These are phyloP conservation scores for Urtica urens DNA, from an alignment of 306 rosid genomes.

Conservation along the genomic window DNA sequence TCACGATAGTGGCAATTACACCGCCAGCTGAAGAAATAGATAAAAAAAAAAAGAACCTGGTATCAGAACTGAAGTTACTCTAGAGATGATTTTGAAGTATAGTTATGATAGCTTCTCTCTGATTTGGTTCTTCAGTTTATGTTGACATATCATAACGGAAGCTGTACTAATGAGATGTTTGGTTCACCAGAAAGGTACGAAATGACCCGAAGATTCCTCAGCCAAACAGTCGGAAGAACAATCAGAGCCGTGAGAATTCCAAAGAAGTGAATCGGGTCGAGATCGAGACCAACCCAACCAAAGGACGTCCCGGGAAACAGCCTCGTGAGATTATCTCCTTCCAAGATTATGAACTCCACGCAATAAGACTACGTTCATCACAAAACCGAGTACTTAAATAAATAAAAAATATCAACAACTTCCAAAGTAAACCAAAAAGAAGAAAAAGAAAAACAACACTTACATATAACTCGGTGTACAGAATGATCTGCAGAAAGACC, in stretches of 20 bases:
- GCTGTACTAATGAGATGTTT: slow-evolving; percentile 7
- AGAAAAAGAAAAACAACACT: slow-evolving; percentile 27
- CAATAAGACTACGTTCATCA: slow-evolving; percentile 47
- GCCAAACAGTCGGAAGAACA: slow-evolving; percentile 77
- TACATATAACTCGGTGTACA: slow-evolving; percentile 69
- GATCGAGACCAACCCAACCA: slow-evolving; percentile 31
- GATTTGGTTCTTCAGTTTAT: no score
- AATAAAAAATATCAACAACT: no score
- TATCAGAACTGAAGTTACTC: no score
- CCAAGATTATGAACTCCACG: slow-evolving; percentile 69
- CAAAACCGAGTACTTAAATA: no score
- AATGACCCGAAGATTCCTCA: slow-evolving; percentile 59
- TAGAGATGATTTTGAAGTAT: no score
- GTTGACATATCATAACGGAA: no score
- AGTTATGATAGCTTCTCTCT: no score
- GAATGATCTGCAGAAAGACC: slow-evolving; percentile 50
- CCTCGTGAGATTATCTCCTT: slow-evolving; percentile 74
- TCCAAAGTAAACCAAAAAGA: neutral
- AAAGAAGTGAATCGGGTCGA: slow-evolving; percentile 57
- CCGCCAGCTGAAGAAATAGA: slow-evolving; percentile 52
- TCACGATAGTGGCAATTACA: slow-evolving; percentile 38
- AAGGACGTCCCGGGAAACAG: slow-evolving; percentile 62
- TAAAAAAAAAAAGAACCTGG: slow-evolving; percentile 13
- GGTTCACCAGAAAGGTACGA: slow-evolving; percentile 64
- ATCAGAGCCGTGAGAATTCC: slow-evolving; percentile 49